Evolutionary conservation across 2,329 filamentous ascomycete genomes (phyloP).

Genomic region (Ophiocordyceps australis): DNA sequence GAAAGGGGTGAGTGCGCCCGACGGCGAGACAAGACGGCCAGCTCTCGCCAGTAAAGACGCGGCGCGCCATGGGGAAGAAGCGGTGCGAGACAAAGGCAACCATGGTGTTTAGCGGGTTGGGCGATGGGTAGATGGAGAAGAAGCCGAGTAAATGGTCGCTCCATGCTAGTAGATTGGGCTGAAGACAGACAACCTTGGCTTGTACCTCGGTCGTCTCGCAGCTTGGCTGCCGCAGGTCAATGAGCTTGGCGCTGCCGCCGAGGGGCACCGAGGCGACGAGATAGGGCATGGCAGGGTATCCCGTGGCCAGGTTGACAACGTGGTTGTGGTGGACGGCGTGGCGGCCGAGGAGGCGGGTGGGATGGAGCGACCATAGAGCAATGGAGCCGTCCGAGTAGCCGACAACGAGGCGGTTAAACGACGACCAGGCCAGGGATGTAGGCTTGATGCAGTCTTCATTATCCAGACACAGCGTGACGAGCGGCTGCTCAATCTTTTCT

Average conservation of each 20-base stretch:
- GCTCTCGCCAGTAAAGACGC: constrained; percentile 30
- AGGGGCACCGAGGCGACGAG: constrained; percentile 35
- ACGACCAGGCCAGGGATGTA: constrained; percentile 35
- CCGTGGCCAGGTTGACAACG: constrained; percentile 34
- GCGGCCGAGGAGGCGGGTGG: constrained; percentile 27
- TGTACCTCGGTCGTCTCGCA: constrained; percentile 34
- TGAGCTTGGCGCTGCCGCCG: constrained; percentile 31
- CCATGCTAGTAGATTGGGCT: constrained; percentile 34
- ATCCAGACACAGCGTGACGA: constrained; percentile 23
- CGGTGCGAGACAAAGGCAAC: constrained; percentile 33
- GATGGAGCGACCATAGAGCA: constrained; percentile 35
- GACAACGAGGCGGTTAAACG: constrained; percentile 32
- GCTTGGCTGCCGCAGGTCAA: constrained; percentile 33
- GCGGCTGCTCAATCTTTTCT: constrained; percentile 26
- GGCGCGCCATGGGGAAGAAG: constrained; percentile 32
- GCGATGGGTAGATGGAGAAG: constrained; percentile 30
- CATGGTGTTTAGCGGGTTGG: constrained; percentile 31
- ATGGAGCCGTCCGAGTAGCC: constrained; percentile 39
- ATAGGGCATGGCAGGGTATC: constrained; percentile 36
- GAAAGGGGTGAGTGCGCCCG: constrained; percentile 31
- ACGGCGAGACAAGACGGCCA: constrained; percentile 30
- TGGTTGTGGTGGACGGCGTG: constrained; percentile 33
- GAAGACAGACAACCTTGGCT: constrained; percentile 28
- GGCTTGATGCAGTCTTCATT: constrained; percentile 28
- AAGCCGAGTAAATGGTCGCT: constrained; percentile 37